A percentile compares a stretch with the other conserved stretches of the same genome.
Conservation (phyloP, 495 filamentous ascomycete species). For the Massariosphaeria phaeospora region DNA sequence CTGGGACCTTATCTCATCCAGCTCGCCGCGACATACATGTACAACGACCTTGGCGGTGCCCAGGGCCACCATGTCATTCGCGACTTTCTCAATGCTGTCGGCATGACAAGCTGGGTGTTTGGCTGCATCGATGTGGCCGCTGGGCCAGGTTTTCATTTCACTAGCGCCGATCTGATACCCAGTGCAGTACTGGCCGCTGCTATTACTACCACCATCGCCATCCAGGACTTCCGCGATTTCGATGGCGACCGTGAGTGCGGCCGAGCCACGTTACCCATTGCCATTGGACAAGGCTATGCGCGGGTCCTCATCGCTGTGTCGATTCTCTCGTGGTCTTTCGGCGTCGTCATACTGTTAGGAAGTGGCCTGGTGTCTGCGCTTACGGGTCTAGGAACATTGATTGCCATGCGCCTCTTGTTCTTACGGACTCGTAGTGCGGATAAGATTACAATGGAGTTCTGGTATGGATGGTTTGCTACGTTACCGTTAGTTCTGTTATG, state of each 20-base stretch:
- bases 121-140: neutral
- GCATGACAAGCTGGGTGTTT: neutral
- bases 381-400: neutral
- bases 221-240: constrained; percentile 1
- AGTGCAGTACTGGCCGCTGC: neutral
- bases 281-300: neutral
- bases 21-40: neutral
- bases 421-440: neutral
- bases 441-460: neutral
- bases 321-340: neutral
- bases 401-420: neutral
- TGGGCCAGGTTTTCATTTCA: neutral
- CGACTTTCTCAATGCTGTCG: neutral
- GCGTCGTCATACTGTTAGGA: neutral
- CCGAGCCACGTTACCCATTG: neutral
- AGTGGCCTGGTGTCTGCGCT: neutral
- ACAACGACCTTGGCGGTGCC: neutral
- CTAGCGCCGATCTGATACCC: neutral
- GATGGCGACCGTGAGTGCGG: neutral
- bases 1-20: neutral
- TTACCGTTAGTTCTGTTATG: neutral
- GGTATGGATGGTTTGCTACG: constrained; percentile 1
- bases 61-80: neutral
- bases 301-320: neutral
- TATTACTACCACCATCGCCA: constrained; percentile 1